These are phyloP conservation scores for Globisporangium barbulae DNA, from an alignment of 352 stramenopile species.

Conservation along the genomic window DNA sequence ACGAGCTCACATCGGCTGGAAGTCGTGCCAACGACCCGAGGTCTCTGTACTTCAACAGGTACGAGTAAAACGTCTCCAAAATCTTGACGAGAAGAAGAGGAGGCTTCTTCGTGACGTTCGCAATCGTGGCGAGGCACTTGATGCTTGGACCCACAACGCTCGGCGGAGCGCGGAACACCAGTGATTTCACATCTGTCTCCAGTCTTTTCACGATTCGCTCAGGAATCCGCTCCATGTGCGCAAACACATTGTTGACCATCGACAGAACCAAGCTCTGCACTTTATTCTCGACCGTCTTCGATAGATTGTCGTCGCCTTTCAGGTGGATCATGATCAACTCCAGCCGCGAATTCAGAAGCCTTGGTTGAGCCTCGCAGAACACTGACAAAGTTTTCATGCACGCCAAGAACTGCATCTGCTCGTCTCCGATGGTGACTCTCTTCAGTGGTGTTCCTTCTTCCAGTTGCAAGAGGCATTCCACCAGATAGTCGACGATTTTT, in stretches of 20 bases:
- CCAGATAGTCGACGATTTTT: constrained; percentile 62
- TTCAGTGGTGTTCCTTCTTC: constrained; percentile 62
- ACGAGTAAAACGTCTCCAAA: constrained; percentile 65
- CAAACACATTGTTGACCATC: constrained; percentile 64
- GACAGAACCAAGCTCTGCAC: constrained; percentile 58
- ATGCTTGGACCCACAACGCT: constrained; percentile 81
- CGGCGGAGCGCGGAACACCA: constrained; percentile 67
- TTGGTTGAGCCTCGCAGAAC: constrained; percentile 70
- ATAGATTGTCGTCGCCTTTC: constrained; percentile 50
- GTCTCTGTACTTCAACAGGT: constrained; percentile 46
- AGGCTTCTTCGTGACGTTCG: constrained; percentile 33
- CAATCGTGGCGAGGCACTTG: constrained; percentile 65
- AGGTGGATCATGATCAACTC: constrained; percentile 77
- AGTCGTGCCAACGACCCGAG: constrained; percentile 33
- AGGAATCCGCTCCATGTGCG: constrained; percentile 43
- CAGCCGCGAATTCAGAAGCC: constrained; percentile 53
- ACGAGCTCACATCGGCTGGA: constrained; percentile 33
- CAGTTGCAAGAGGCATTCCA: constrained; percentile 64
- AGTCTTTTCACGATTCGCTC: constrained; percentile 39
- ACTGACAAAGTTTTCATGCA: constrained; percentile 75
- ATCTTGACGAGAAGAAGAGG: constrained; percentile 51
- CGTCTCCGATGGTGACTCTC: constrained; percentile 48
- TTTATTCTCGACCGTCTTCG: constrained; percentile 48
- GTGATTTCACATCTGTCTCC: constrained; percentile 56
- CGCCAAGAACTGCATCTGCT: constrained; percentile 61